Base-by-base conservation (phyloP, 2,329 filamentous ascomycete species). In the Septoria petroselini region DNA sequence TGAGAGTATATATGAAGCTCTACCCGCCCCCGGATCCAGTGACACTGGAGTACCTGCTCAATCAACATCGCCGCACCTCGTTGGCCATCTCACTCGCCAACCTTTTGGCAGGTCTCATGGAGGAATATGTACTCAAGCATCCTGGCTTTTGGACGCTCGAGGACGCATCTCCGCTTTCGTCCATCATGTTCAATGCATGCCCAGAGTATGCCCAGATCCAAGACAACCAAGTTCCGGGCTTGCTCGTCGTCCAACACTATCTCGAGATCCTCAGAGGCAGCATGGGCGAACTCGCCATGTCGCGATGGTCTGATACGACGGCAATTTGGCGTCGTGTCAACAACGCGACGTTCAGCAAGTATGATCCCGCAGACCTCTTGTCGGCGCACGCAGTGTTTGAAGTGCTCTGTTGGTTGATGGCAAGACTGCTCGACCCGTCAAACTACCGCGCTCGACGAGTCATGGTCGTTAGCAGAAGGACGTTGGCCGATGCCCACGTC, bases 201-300 rank as follows among this genome's bases (percentile, higher is more conserved):
- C 41, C 34, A 7, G 33, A 41, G 17, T 42, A 33, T 31, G 42
- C 30, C 18, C 34, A 40, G 17, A 19, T 50, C 11, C 23, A 43
- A 21, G 27, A 37, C 33, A 47, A 47, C 7, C 33, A 35, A 9
- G 38, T 52, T 4, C 35, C 35, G 1, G 19, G 35, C 25, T 42
- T 52, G 7, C 38, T 52, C 6, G 33, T 46, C 19, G 23, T 52
- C 5, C 49, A 52, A 23, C 49, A 47, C 35, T 52, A 52, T 19
- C 31, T 47, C 12, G 49, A 52, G 17, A n/a, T 39, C 7, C 7
- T 52, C 3, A 17, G 23, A 4, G 31, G 23, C 18, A 35, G 35
- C 12, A 9, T 44, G 17, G 11, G 25, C 15, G 27, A 41, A 21
- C 12, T 25, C 12, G 15, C 27, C 27, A n/a, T 27, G 9, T 31